Percentiles rank a stretch among this genome's conserved stretches.
Conservation (phyloP, 441 rosid genomes). For the Mallotus repandus region DNA sequence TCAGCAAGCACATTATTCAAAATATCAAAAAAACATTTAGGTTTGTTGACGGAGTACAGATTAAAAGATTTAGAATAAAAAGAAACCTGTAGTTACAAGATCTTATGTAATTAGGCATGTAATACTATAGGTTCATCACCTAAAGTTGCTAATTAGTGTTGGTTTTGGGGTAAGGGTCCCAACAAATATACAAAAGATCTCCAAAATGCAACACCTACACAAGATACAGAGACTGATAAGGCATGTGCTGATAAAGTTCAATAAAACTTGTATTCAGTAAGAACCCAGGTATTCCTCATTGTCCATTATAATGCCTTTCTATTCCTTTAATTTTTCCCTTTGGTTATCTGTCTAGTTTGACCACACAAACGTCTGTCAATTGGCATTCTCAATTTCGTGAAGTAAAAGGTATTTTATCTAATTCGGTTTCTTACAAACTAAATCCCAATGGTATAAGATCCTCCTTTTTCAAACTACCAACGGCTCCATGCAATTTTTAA, state of each 20-base stretch:
- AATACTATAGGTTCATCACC: neutral
- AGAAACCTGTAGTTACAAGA: neutral
- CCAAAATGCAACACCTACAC: neutral
- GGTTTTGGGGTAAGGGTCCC: neutral
- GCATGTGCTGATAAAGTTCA: neutral
- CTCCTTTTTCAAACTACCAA: neutral
- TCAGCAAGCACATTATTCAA: constrained; percentile 5
- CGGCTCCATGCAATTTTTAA: neutral
- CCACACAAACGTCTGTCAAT: neutral
- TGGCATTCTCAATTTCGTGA: neutral
- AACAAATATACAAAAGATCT: neutral
- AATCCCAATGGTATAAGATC: neutral
- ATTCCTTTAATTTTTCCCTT: neutral
- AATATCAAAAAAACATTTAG: neutral
- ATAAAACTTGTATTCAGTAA: neutral
- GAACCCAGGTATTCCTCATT: neutral
- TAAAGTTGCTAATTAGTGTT: neutral
- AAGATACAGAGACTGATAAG: neutral
- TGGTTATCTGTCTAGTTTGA: neutral
- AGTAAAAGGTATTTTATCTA: neutral
- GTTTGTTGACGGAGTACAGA: neutral
- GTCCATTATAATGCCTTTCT: neutral
- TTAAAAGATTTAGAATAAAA: no score
- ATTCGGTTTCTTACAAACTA: neutral
- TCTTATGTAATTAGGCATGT: neutral